Conservation (phyloP, 805 yeast species). For the Myxozyma neotropica region DNA sequence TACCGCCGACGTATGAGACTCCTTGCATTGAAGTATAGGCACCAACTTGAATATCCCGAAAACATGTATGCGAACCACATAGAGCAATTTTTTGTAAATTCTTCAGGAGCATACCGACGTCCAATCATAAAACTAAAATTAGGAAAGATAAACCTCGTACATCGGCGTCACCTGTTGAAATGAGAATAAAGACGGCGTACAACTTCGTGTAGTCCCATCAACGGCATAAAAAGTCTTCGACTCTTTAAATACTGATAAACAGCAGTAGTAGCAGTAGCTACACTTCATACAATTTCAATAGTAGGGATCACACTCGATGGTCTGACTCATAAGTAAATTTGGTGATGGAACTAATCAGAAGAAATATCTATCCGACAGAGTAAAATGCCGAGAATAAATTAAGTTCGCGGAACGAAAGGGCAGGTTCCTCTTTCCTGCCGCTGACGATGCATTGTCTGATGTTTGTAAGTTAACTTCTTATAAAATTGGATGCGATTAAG, state of each 20-base stretch:
- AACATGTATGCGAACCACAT: constrained; percentile 64
- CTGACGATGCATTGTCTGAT: constrained; percentile 61
- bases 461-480: neutral
- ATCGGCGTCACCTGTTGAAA: constrained; percentile 45
- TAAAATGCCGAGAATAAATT: constrained; percentile 24
- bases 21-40: constrained; percentile 54
- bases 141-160: constrained; percentile 49
- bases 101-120: constrained; percentile 57
- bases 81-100: constrained; percentile 61
- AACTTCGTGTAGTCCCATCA: constrained; percentile 40
- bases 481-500: constrained; percentile 39
- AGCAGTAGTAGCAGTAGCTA: constrained; percentile 44
- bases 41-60: constrained; percentile 65
- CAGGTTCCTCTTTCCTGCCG: constrained; percentile 60
- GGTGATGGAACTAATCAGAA: constrained; percentile 51
- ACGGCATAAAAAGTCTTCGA: constrained; percentile 39
- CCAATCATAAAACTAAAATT: constrained; percentile 40
- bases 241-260: constrained; percentile 35
- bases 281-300: constrained; percentile 52
- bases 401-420: constrained; percentile 21
- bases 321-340: constrained; percentile 40
- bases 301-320: constrained; percentile 42
- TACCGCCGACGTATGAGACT: constrained; percentile 66
- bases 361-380: constrained; percentile 48
- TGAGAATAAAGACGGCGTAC: constrained; percentile 38